Percentiles rank a stretch among this genome's conserved stretches.
Conservation (phyloP, 2,329 filamentous ascomycete genomes). For the Colletotrichum horii region DNA sequence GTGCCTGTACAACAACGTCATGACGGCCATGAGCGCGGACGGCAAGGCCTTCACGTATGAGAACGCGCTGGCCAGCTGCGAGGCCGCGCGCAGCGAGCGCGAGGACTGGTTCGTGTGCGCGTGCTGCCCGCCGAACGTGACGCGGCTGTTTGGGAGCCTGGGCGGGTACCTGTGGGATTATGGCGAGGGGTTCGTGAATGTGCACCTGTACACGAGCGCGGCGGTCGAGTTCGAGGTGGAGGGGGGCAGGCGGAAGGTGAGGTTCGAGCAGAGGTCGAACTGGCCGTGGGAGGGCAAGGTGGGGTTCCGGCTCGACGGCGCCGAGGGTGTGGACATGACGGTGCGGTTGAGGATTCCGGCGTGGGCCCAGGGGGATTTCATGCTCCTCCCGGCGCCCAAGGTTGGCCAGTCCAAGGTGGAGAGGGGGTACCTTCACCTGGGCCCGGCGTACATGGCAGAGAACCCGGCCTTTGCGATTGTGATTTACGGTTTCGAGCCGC, state of each 20-base stretch:
- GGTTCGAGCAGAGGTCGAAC: slow-evolving; percentile 53
- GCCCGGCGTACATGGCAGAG: slow-evolving; percentile 40
- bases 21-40: slow-evolving; percentile 61
- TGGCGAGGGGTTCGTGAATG: slow-evolving; percentile 47
- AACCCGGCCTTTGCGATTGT: slow-evolving; percentile 49
- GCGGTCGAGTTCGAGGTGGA: slow-evolving; percentile 43
- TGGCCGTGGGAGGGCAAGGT: slow-evolving; percentile 64
- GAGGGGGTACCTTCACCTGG: slow-evolving; percentile 56
- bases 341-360: slow-evolving; percentile 58
- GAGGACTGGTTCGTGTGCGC: slow-evolving; percentile 64
- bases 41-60: slow-evolving; percentile 66
- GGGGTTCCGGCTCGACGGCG: slow-evolving; percentile 42
- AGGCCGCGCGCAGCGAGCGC: slow-evolving; percentile 51
- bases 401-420: slow-evolving; percentile 34
- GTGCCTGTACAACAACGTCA: slow-evolving; percentile 64
- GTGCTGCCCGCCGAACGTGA: slow-evolving; percentile 66
- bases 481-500: slow-evolving; percentile 50
- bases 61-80: slow-evolving; percentile 63
- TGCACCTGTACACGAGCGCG: slow-evolving; percentile 62
- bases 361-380: slow-evolving; percentile 47
- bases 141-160: slow-evolving; percentile 58
- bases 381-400: slow-evolving; percentile 38
- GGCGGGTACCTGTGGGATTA: slow-evolving; percentile 62
- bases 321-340: slow-evolving; percentile 35
- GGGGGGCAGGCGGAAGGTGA: slow-evolving; percentile 33